Evolutionary conservation across 257 asterid genomes (phyloP), one percentile per base, ranked within the genome.

Genomic region (Solanum medicagineum): DNA sequence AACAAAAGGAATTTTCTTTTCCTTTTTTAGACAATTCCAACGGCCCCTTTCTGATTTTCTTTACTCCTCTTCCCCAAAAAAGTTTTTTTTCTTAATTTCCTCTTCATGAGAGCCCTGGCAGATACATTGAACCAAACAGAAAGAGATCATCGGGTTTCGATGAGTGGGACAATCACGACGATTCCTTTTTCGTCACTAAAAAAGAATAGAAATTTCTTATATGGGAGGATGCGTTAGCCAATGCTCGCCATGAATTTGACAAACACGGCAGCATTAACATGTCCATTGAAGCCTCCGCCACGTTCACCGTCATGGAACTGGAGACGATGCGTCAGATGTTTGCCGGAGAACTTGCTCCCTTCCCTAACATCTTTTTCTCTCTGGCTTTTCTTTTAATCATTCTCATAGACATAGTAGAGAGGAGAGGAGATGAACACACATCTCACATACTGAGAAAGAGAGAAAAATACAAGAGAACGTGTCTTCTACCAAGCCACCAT

Each of bases 241-340:
- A 86, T 16, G 93, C 92, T 36, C 99, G 98, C 82, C 99, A 96
- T 93, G 99, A 94, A 80, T 95, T 95, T 90, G 99, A 98, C 69
- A 98, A 96, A 91, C 99, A 96, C 81, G 99, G 99, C 60, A 98
- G 99, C 51, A 98, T 95, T 4, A 95, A 95, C 94, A 95, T 96
- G 99, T 96, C 99, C 49, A 96, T 96, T 86, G 99, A 96, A 88
- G 98, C 99, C 16, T 96, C 99, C 71, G 98, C 98, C 86, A 96
- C 99, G 85, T 96, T 96, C 91, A 96, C 99, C n/a, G 99, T 96
- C 44, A 96, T 96, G 99, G 99, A 96, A 86, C 92, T 98, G 0
- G 98, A 96, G 12, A 94, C 99, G 63, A 92, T 96, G 98, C 87
- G 95, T 26, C 94, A 98, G 26, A 95, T 96, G 98, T 96, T 96